Base-by-base conservation (phyloP, 2,329 filamentous ascomycete genomes). In the Colletotrichum karsti region DNA sequence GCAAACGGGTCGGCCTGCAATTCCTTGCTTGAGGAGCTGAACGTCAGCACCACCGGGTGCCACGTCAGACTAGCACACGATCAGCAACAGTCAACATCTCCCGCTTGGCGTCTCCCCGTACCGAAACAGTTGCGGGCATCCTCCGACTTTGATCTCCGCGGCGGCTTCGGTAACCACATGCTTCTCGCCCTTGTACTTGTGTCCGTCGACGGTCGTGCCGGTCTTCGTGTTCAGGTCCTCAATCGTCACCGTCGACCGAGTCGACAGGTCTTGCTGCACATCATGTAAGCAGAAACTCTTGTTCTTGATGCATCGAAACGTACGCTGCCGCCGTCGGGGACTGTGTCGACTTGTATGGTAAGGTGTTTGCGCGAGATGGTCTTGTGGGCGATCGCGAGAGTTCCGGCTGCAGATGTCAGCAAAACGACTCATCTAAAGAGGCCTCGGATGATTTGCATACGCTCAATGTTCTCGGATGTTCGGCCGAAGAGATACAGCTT, bases 331-430 rank as follows among this genome's bases (percentile, higher is more conserved):
- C 89, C 91, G 13, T 90, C 81, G 42, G 84, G 81, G 39, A 95
- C 91, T 0, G 81, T 73, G 51, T 87, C 89, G 7, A 98, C 89
- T 44, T 90, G 86, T 56, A 99, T 90, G 33, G 91, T 91, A 71
- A 98, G 82, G 79, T 99, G 96, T 75, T 96, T 93, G 63, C 95
- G 88, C 33, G 96, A 99, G 54, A 99, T 93, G 1, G 91, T 92
- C 74, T 92, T 93, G 74, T 96, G 88, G 6, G 91, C 88, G 72
- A 97, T 92, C 24, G 88, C 90, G 72, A 93, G 81, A 74, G 87
- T 89, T 3, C 89, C 88, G 61, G 88, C 91, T 93, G 72, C n/a
- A 51, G 20, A 41, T 5, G 5, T 54, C 28, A 53, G 65, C 42
- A 50, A 54, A 39, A 18, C 46, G 73, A n/a, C 10, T 48, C 26